These are phyloP conservation scores for Lentinus tigrinus DNA, from an alignment of 768 basidiomycete genomes.

Conservation along the genomic window DNA sequence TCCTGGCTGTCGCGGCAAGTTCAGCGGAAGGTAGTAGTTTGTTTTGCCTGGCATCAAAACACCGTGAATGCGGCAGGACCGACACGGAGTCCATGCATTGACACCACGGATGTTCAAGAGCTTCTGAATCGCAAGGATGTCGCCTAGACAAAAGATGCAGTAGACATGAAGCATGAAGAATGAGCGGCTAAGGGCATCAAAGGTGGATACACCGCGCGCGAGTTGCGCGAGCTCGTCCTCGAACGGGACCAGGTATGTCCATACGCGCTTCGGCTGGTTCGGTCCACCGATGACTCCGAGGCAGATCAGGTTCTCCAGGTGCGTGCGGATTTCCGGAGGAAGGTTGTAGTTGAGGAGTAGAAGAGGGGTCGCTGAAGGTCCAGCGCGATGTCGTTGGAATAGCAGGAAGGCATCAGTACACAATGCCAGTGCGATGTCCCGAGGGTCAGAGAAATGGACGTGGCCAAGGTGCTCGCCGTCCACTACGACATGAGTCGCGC, in stretches of 20 bases:
- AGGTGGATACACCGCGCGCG: conserved; percentile 21
- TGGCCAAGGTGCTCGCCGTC: conserved; percentile 24
- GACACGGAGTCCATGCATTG: background rate
- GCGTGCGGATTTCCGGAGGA: conserved; percentile 30
- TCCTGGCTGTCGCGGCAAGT: conserved; percentile 22
- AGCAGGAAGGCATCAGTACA: conserved; percentile 42
- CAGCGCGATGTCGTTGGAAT: conserved; percentile 29
- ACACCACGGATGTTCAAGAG: background rate
- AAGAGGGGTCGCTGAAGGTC: conserved; percentile 35
- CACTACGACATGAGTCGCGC: conserved; percentile 23
- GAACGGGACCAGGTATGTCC: conserved; percentile 29
- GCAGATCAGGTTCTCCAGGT: conserved; percentile 21
- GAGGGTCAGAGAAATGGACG: conserved; percentile 34
- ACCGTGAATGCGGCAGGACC: background rate
- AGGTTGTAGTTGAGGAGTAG: conserved; percentile 43
- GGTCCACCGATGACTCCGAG: conserved; percentile 29
- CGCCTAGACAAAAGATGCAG: conserved; percentile 23
- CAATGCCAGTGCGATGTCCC: conserved; percentile 42
- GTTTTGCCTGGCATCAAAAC: background rate
- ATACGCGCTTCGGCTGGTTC: conserved; percentile 20
- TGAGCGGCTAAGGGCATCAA: background rate
- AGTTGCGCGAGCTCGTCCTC: conserved; percentile 26
- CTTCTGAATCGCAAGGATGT: conserved; percentile 18
- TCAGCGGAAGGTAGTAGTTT: conserved; percentile 32
- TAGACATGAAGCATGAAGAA: conserved; percentile 26